Base-by-base conservation (phyloP, 345 rosid species). In the Sisymbrium altissimum region DNA sequence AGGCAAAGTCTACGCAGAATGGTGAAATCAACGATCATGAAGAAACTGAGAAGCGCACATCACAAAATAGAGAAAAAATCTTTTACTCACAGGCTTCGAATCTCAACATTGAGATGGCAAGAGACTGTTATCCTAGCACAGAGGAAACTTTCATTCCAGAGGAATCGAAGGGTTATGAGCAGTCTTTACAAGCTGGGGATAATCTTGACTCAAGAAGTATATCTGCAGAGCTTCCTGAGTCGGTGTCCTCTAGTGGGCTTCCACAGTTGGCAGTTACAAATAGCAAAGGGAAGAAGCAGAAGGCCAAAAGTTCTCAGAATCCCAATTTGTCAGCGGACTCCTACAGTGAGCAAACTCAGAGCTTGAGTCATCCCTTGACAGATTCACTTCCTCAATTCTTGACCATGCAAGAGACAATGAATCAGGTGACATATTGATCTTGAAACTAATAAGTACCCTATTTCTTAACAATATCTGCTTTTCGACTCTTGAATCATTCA, bases 71-170 rank as follows among this genome's bases (percentile, higher is more conserved):
- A 50, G 89, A 80, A 65, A 90, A 80, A 35, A 36, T 66, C 36
- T 85, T 89, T 70, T 77, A 81, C 81, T 87, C 91, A 48, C 95
- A 90, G 82, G 86, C 85, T 48, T 85, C 88, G 33, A 90, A 87
- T 79, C 90, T 87, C 74, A 84, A 87, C 68, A 73, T 77, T 70
- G 80, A 81, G 65, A 74, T 90, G 84, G 80, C 78, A 15, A 82
- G 84, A 79, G 90, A 83, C 52, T 65, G 82, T 49, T 56, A 76
- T 82, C 82, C 78, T 25, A 70, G 66, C 57, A 74, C 81, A 23
- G 81, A 73, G 29, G 93, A 76, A 77, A 78, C 64, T 76, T 80
- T 48, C 63, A 63, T 41, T 62, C 70, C 77, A 30, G 90, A 77
- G 67, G 81, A 70, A 23, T 54, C 81, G 6, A 96, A 74, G 25